phyloP scores from a whole-genome alignment of 306 rosid species.

The Heteromeles arbutifolia region DNA sequence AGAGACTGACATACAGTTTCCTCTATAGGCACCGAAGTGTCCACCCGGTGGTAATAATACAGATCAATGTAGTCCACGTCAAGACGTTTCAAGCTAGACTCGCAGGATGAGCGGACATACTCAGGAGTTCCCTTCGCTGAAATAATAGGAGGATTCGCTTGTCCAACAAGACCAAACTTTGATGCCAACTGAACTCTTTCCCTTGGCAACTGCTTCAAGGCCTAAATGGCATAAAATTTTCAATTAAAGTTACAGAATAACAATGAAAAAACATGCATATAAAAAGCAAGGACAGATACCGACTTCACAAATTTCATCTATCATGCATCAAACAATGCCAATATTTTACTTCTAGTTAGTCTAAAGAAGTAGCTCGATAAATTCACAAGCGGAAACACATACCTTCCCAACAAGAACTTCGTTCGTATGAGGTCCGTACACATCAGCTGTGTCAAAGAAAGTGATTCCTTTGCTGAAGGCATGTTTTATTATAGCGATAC shows the following conservation, averaged over 20 bases:
- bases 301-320: background rate
- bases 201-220: conserved; percentile 61
- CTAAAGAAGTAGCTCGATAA: no score
- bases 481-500: conserved; percentile 17
- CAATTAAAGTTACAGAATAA: background rate
- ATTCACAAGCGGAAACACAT: background rate
- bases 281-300: background rate
- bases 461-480: conserved; percentile 37
- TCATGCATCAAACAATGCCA: background rate
- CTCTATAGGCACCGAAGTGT: conserved; percentile 67
- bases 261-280: background rate
- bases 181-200: conserved; percentile 69
- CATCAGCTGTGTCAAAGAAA: conserved; percentile 34
- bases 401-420: conserved; percentile 41
- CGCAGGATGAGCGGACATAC: conserved; percentile 64
- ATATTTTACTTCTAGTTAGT: no score
- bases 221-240: conserved; percentile 21
- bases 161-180: conserved; percentile 50
- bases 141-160: background rate
- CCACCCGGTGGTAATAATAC: conserved; percentile 70
- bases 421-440: conserved; percentile 25
- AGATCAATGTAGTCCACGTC: conserved; percentile 72
- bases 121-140: conserved; percentile 58
- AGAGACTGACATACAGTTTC: conserved; percentile 39
- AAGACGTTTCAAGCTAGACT: conserved; percentile 65